Percentiles rank a stretch among this genome's conserved stretches.
Conservation (phyloP, 2,329 filamentous ascomycete species). For the Xenoacremonium recifei region DNA sequence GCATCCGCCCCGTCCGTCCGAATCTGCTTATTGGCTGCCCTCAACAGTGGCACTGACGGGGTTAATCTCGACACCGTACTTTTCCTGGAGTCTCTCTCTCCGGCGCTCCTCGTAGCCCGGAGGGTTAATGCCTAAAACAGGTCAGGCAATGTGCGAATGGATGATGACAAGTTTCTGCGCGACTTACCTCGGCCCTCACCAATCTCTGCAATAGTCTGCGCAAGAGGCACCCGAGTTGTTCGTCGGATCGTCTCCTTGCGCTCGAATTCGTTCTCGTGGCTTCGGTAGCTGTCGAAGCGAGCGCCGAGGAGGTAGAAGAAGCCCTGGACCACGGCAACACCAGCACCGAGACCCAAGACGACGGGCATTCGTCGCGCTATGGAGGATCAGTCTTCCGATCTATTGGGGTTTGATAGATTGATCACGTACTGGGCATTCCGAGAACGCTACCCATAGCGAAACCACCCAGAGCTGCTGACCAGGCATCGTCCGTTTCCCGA, state of each 20-base stretch:
- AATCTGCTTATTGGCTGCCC: slow-evolving; percentile 34
- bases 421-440: slow-evolving; percentile 69
- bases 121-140: slow-evolving; percentile 66
- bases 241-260: slow-evolving; percentile 72
- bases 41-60: slow-evolving; percentile 55
- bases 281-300: slow-evolving; percentile 50
- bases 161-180: slow-evolving; percentile 5
- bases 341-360: slow-evolving; percentile 64
- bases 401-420: slow-evolving; percentile 2
- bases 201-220: slow-evolving; percentile 77
- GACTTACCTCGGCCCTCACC: slow-evolving; percentile 82
- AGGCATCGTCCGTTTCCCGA: slow-evolving; percentile 77
- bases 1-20: slow-evolving; percentile 25
- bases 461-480: slow-evolving; percentile 72
- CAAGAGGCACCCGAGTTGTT: slow-evolving; percentile 70
- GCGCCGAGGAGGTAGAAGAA: slow-evolving; percentile 69
- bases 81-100: slow-evolving; percentile 76
- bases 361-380: slow-evolving; percentile 59
- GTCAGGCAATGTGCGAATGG: slow-evolving; percentile 12
- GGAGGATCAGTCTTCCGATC: slow-evolving; percentile 14
- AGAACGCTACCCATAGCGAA: slow-evolving; percentile 72
- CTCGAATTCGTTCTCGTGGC: slow-evolving; percentile 68
- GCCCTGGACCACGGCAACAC: slow-evolving; percentile 56
- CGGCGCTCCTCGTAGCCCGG: slow-evolving; percentile 84
- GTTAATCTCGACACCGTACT: slow-evolving; percentile 83